These are phyloP conservation scores for Fusarium sp. DNA, from an alignment of 2,329 filamentous ascomycete genomes.

Conservation along the genomic window DNA sequence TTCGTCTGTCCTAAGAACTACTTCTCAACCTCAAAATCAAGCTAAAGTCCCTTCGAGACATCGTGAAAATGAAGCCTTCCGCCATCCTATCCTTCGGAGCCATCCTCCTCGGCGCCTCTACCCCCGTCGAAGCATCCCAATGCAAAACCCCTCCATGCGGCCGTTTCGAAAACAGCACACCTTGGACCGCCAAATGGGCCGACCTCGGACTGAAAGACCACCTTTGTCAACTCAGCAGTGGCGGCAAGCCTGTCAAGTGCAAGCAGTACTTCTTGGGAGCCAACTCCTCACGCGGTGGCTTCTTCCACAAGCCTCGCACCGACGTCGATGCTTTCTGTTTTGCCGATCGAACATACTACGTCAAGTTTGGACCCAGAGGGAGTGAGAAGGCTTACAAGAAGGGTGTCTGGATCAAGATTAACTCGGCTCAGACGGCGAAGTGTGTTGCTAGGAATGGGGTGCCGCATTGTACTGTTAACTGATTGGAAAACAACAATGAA, in stretches of 20 bases:
- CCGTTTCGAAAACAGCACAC: conserved; percentile 11
- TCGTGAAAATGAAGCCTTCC: neutral
- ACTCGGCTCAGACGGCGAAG: neutral
- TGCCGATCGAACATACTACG: conserved; percentile 1
- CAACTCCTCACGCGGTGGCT: neutral
- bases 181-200: neutral
- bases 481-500: neutral
- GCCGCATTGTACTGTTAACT: neutral
- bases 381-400: neutral
- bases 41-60: no score
- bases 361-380: neutral
- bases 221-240: neutral
- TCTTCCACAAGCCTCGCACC: neutral
- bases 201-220: neutral
- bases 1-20: fast-evolving
- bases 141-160: neutral
- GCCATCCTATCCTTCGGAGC: neutral
- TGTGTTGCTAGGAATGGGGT: neutral
- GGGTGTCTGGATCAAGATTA: conserved; percentile 5
- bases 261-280: neutral
- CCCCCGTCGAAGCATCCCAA: neutral
- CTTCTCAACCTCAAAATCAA: no score
- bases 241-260: neutral
- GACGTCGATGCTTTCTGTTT: conserved; percentile 6
- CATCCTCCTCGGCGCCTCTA: neutral